Percentiles rank a stretch among this genome's conserved stretches.
Conservation (phyloP, 257 asterid species). For the Forsythia viridissima region DNA sequence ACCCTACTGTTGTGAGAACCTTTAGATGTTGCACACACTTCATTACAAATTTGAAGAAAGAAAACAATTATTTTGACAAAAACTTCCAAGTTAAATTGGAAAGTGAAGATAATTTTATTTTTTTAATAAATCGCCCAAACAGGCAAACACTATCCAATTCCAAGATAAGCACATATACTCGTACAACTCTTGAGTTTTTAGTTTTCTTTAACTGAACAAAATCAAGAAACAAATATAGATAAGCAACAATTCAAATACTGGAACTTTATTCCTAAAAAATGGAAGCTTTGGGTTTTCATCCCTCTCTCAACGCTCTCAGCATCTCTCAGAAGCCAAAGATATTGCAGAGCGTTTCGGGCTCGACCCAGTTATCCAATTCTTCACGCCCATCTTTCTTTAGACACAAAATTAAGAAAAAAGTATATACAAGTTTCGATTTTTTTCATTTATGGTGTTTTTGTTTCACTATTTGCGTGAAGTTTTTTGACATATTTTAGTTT, state of each 20-base stretch:
- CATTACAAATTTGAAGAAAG: no score
- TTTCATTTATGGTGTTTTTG: conserved; percentile 3
- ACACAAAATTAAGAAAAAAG: conserved; percentile 39
- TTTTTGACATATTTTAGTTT: conserved; percentile 23
- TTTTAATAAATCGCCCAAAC: no score
- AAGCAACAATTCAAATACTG: conserved; percentile 3
- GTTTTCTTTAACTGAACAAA: not conserved
- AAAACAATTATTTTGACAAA: no score
- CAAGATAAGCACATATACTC: no score
- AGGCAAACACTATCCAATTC: no score
- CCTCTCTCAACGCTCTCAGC: conserved; percentile 41
- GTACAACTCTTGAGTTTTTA: no score
- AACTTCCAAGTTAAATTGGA: no score
- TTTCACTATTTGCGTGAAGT: not conserved
- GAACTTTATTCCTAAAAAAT: conserved; percentile 29
- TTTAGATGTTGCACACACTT: no score
- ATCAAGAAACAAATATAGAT: conserved; percentile 5
- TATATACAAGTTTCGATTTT: conserved; percentile 1
- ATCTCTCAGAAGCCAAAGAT: conserved; percentile 35
- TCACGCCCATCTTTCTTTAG: conserved; percentile 31
- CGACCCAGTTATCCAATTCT: conserved; percentile 31
- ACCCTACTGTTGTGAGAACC: no score
- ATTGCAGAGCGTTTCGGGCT: conserved; percentile 32
- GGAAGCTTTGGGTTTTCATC: conserved; percentile 52
- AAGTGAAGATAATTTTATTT: no score